These are phyloP conservation scores for Fragosphaeria purpurea DNA, from an alignment of 2,329 filamentous ascomycete genomes.

Conservation along the genomic window DNA sequence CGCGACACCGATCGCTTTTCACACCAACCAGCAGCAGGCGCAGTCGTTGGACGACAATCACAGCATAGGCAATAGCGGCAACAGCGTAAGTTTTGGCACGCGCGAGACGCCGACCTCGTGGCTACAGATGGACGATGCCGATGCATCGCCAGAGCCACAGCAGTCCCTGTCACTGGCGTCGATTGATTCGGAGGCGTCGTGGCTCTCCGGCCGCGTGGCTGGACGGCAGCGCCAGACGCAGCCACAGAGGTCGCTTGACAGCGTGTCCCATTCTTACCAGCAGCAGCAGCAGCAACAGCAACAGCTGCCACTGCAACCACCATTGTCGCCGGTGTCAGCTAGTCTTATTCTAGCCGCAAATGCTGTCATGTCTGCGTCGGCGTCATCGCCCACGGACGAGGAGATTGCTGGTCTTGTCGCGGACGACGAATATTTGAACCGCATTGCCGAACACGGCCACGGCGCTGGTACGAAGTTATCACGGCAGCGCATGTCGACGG, in stretches of 20 bases:
- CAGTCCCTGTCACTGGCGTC: constrained; percentile 84
- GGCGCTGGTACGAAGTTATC: constrained; percentile 13
- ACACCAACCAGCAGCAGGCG: constrained; percentile 18
- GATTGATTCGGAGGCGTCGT: constrained; percentile 90
- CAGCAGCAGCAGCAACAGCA: constrained; percentile 29
- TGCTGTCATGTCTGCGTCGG: not conserved
- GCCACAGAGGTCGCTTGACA: constrained; percentile 42
- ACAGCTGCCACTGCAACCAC: constrained; percentile 24
- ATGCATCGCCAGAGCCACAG: constrained; percentile 48
- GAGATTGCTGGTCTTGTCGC: constrained; percentile 44
- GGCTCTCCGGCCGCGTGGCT: constrained; percentile 67
- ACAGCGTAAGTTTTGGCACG: constrained; percentile 21
- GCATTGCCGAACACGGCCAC: constrained; percentile 26
- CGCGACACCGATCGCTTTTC: constrained; percentile 1
- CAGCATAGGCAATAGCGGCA: constrained; percentile 2
- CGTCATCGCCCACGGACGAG: constrained; percentile 41
- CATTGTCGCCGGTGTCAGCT: constrained; percentile 12
- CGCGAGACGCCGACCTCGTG: constrained; percentile 36
- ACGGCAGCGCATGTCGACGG: constrained; percentile 33
- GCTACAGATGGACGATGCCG: constrained; percentile 25
- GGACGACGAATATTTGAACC: constrained; percentile 67
- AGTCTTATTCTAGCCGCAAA: not conserved
- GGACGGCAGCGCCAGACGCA: constrained; percentile 30
- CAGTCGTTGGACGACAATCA: constrained; percentile 4
- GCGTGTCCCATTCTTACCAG: constrained; percentile 31